Evolutionary conservation across 75 land plant genomes (phyloP).

Genomic region (Cupressus sempervirens): DNA sequence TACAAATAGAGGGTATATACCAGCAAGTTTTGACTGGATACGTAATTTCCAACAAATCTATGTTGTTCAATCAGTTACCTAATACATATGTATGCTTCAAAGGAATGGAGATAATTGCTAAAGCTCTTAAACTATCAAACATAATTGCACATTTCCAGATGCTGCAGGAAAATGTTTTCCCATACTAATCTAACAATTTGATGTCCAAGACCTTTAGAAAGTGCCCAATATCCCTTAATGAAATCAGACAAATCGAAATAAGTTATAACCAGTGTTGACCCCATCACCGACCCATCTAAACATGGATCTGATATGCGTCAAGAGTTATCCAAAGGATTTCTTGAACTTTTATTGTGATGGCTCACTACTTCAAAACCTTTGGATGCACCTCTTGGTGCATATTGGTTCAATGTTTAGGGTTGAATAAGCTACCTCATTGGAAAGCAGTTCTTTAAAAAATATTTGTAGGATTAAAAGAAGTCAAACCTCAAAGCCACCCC

Average conservation of each 20-base stretch:
- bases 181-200: background rate
- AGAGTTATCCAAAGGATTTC: too few relatives aligned
- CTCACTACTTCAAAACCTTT: too few relatives aligned
- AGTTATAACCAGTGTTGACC: too few relatives aligned
- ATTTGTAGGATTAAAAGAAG: too few relatives aligned
- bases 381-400: too few relatives aligned
- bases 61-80: background rate
- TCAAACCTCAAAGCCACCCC: too few relatives aligned
- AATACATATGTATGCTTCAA: background rate
- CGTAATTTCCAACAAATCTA: background rate
- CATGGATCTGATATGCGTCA: too few relatives aligned
- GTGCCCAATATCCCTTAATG: background rate
- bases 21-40: background rate
- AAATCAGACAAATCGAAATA: background rate
- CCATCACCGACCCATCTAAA: background rate
- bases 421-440: too few relatives aligned
- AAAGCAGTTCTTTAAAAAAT: too few relatives aligned
- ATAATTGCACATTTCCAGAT: background rate
- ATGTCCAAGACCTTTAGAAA: background rate
- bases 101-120: too few relatives aligned
- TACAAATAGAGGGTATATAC: background rate
- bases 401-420: too few relatives aligned
- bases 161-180: background rate
- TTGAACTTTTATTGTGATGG: too few relatives aligned
- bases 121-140: background rate